Percentiles rank a stretch among this genome's conserved stretches.
These are phyloP conservation scores for Blumeria graminis DNA, from an alignment of 2,329 filamentous ascomycete genomes.

Conservation along the genomic window DNA sequence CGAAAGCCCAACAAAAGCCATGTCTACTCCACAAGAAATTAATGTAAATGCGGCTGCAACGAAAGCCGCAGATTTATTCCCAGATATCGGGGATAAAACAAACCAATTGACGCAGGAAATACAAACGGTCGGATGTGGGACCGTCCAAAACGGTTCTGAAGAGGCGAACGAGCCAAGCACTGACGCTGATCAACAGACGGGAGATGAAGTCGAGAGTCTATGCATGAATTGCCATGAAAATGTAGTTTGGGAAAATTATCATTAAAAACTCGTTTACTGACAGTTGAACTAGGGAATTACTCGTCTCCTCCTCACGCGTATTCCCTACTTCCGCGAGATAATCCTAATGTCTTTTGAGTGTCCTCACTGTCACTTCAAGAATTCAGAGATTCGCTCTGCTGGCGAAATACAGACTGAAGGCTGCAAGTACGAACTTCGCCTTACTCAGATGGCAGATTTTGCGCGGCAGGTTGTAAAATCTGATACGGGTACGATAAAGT, in stretches of 20 bases:
- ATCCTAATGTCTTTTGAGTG: slow-evolving; percentile 95
- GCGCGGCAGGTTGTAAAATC: slow-evolving; percentile 79
- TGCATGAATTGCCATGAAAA: slow-evolving; percentile 74
- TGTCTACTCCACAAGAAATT: slow-evolving; percentile 13
- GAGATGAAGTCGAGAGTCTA: slow-evolving; percentile 51
- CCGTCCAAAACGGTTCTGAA: neutral
- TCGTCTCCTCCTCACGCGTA: slow-evolving; percentile 65
- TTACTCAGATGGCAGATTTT: slow-evolving; percentile 51
- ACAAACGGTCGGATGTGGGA: no score
- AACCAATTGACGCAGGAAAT: slow-evolving; percentile 21
- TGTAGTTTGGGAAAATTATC: slow-evolving; percentile 21
- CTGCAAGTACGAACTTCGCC: slow-evolving; percentile 55
- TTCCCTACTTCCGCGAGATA: slow-evolving; percentile 93
- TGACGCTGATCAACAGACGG: slow-evolving; percentile 25
- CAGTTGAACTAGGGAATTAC: slow-evolving; percentile 44
- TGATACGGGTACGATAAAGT: slow-evolving; percentile 61
- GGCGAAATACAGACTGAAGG: slow-evolving; percentile 81
- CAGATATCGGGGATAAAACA: slow-evolving; percentile 37
- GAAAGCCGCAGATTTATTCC: slow-evolving; percentile 27
- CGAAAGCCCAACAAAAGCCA: neutral
- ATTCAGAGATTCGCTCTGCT: slow-evolving; percentile 84
- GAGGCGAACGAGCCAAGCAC: slow-evolving; percentile 6
- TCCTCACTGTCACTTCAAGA: slow-evolving; percentile 67
- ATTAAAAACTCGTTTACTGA: neutral
- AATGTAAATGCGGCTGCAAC: slow-evolving; percentile 16